Evolutionary conservation across 352 stramenopile genomes (phyloP), one percentile per base, ranked within the genome.

Genomic region (Phytopythium vexans): DNA sequence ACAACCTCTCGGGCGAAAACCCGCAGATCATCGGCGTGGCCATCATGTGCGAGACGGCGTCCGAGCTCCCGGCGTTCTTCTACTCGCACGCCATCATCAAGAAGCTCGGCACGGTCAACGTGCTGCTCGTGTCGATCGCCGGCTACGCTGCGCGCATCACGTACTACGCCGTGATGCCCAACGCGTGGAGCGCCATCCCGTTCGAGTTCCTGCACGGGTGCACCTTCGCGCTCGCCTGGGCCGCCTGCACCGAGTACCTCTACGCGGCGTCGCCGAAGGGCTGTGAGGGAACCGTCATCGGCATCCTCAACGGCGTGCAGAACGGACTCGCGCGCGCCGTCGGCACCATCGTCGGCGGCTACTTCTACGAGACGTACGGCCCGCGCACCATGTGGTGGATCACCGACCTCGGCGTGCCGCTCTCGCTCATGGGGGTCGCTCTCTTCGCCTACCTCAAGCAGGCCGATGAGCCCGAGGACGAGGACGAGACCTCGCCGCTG

Each of bases 1-100:
- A 88, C 69, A 90, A 92, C 49, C 61, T 94, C 12, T 89, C 77
- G 52, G 71, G 67, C 36, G 47, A 74, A 32, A 86, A 89, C 44
- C 67, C 81, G 36, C 65, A 86, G 56, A 89, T 94, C 55, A 85
- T 94, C 36, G 81, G 83, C n/a, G 66, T 89, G 8, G 81, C 77
- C 11, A 91, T 90, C 51, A 69, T 86, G 72, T 89, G 80, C 52
- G 79, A 94, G 66, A 94, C 83, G 4, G 60, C 74, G 8, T 92
- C 81, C 10, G 83, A 94, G 64, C 60, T 94, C 5, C 83, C 83
- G 10, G 83, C 81, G 2, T 94, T 94, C 58, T 94, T 90, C 64
- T 90, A 74, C 56, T 85, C 83, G 11, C 71, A 90, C 48, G 47
- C 60, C 32, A 81, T 92, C 56, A 84, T 92, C 56, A 60, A 80